A percentile compares a stretch with the other conserved stretches of the same genome.
phyloP scores from a whole-genome alignment of 2,329 filamentous ascomycete species.

The Neofusicoccum sp. region DNA sequence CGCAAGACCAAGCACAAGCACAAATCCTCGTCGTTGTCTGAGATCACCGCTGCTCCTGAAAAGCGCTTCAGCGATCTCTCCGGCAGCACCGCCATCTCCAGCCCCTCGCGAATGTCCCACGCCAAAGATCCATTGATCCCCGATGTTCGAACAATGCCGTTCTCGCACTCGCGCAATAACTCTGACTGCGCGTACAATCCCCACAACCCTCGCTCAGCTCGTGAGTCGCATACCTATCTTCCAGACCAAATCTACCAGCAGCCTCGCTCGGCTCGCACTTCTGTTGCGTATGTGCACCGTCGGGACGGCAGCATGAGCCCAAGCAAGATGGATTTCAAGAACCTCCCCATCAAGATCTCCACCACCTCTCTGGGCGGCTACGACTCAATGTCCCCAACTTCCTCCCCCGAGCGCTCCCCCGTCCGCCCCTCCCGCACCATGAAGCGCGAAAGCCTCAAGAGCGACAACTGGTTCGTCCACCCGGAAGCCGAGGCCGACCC shows the following conservation, averaged over 20 bases:
- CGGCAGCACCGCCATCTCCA: slow-evolving; percentile 44
- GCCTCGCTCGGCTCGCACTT: slow-evolving; percentile 35
- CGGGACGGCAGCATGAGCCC: slow-evolving; percentile 2
- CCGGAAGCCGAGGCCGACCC: neutral
- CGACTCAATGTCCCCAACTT: slow-evolving; percentile 22
- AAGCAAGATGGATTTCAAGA: neutral
- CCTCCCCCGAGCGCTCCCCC: slow-evolving; percentile 21
- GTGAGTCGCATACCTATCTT: slow-evolving; percentile 56
- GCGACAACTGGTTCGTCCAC: slow-evolving; percentile 50
- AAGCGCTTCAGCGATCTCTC: slow-evolving; percentile 58
- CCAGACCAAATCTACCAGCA: slow-evolving; percentile 47
- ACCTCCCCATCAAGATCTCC: slow-evolving; percentile 29
- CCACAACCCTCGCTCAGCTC: slow-evolving; percentile 51
- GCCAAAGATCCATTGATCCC: slow-evolving; percentile 42
- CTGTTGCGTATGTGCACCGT: slow-evolving; percentile 20
- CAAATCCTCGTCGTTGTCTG: slow-evolving; percentile 58
- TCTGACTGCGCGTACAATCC: slow-evolving; percentile 58
- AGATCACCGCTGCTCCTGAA: slow-evolving; percentile 16
- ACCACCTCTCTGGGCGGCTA: slow-evolving; percentile 28
- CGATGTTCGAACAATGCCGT: slow-evolving; percentile 61
- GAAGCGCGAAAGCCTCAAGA: slow-evolving; percentile 33
- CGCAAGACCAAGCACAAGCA: slow-evolving; percentile 65
- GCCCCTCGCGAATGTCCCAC: slow-evolving; percentile 33
- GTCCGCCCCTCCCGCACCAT: slow-evolving; percentile 23
- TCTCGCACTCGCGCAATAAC: slow-evolving; percentile 71